Conservation (phyloP, 108 stramenopile genomes). For the Nannochloropsis granulata region DNA sequence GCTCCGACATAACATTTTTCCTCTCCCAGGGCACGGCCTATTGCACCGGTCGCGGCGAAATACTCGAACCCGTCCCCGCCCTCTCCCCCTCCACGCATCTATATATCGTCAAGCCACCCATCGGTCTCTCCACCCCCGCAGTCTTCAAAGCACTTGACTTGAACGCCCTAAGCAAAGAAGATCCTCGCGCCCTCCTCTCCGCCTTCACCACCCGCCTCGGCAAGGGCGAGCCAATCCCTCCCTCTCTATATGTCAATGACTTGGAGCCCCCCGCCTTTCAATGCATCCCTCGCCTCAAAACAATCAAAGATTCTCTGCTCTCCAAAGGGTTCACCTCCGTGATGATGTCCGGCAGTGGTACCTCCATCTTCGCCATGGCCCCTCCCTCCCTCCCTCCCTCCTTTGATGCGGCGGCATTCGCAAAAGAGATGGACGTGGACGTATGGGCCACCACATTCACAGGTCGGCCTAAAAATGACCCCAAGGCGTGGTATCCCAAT, state of each 20-base stretch:
- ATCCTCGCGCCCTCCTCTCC: slow-evolving; percentile 20
- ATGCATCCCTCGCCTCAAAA: slow-evolving; percentile 11
- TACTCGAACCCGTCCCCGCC: slow-evolving; percentile 67
- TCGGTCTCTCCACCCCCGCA: slow-evolving; percentile 72
- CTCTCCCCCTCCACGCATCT: slow-evolving; percentile 39
- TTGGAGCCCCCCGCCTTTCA: slow-evolving; percentile 36
- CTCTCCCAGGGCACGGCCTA: slow-evolving; percentile 77
- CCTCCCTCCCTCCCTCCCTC: not conserved
- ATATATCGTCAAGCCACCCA: slow-evolving; percentile 65
- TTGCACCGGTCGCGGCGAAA: slow-evolving; percentile 85
- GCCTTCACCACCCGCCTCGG: not conserved
- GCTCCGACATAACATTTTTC: slow-evolving; percentile 90
- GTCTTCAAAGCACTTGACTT: slow-evolving; percentile 70
- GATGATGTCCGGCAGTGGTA: slow-evolving; percentile 36
- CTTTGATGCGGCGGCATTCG: not conserved
- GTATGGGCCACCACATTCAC: not conserved
- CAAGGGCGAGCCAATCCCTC: slow-evolving; percentile 1
- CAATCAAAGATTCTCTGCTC: slow-evolving; percentile 23
- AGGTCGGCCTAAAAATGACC: not conserved
- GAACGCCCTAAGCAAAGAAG: slow-evolving; percentile 9
- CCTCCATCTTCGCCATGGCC: slow-evolving; percentile 27
- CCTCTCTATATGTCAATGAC: slow-evolving; percentile 24
- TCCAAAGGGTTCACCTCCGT: slow-evolving; percentile 21
- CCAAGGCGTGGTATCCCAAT: not conserved
- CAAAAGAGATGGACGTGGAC: not conserved